Evolutionary conservation across 2,329 filamentous ascomycete genomes (phyloP), one percentile per base, ranked within the genome.

Genomic region (Fusarium tanahbumbuense): DNA sequence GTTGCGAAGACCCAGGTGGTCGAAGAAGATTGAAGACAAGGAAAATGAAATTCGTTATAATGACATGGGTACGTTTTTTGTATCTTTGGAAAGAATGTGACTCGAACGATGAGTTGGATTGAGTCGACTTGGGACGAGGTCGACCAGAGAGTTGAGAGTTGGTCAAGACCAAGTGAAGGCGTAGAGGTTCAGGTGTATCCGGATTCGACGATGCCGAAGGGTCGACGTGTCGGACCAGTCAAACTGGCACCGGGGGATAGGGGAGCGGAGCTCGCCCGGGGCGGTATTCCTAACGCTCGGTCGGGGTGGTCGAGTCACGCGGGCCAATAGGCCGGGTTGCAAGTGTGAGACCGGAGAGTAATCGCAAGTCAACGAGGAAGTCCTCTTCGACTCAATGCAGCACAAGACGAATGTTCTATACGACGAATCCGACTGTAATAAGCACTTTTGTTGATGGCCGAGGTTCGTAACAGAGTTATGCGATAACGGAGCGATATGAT

Each of bases 31-130:
- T 73, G 67, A 76, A 74, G 70, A 71, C 73, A 80, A 77, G 72
- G 74, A 73, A 76, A 76, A 76, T 68, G 73, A 75, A 58, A 76
- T 76, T 81, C 81, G 82, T 83, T 83, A 83, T 79, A 72, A 78
- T 76, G 77, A 83, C 82, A 83, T 83, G 76, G 77, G 78, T 73
- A 75, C 78, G 76, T 77, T 78, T 72, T 68, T 74, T 65, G 67
- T 64, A 67, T 54, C 37, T 71, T 69, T 64, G 53, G 48, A 70
- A 75, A 78, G 73, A 74, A 76, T 53, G 73, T 74, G 77, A 74
- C 71, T 76, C 71, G 68, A 67, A 71, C 71, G 72, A 67, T 67
- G 68, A 61, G 61, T 53, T 62, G 66, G 61, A 34, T 58, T 50
- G 61, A 56, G 70, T 68, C 71, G 74, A 71, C 74, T 72, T 70